phyloP scores from a whole-genome alignment of 176 grass and related monocot genomes.

The Saccharum officinarum region DNA sequence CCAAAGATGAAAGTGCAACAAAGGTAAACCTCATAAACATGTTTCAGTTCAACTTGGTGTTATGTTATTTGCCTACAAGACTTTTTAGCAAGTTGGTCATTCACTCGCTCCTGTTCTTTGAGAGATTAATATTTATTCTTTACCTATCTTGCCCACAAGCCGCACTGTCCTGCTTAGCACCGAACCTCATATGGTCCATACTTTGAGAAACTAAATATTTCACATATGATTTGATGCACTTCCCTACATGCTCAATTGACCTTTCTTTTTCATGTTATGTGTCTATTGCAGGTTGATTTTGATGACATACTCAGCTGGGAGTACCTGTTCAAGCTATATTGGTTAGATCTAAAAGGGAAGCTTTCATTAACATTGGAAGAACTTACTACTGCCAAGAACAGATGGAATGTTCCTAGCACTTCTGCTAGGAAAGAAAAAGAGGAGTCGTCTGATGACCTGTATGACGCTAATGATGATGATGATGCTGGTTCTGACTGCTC shows the following conservation, averaged over 20 bases:
- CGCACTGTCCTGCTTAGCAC: not conserved
- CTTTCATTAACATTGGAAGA: constrained; percentile 87
- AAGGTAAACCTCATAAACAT: constrained; percentile 50
- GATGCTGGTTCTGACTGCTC: constrained; percentile 82
- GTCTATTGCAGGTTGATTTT: constrained; percentile 86
- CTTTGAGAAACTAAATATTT: not conserved
- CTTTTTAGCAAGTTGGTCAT: constrained; percentile 8
- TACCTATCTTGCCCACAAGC: not conserved
- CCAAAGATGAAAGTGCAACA: constrained; percentile 45
- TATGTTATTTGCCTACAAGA: not conserved
- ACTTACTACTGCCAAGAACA: constrained; percentile 72
- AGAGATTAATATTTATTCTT: not conserved
- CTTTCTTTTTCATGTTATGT: constrained; percentile 18
- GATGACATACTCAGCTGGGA: constrained; percentile 92
- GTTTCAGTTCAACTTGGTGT: not conserved
- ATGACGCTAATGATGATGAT: constrained; percentile 72
- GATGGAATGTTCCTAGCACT: constrained; percentile 63
- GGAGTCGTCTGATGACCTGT: constrained; percentile 87
- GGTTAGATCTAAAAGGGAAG: constrained; percentile 82
- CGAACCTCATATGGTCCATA: not conserved
- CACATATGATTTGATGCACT: not conserved
- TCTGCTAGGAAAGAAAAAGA: constrained; percentile 58
- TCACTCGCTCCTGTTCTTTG: not conserved
- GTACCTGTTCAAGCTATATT: constrained; percentile 97
- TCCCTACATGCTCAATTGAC: not conserved